Evolutionary conservation across 2,329 filamentous ascomycete genomes (phyloP).

Genomic region (Elsinoe australis): DNA sequence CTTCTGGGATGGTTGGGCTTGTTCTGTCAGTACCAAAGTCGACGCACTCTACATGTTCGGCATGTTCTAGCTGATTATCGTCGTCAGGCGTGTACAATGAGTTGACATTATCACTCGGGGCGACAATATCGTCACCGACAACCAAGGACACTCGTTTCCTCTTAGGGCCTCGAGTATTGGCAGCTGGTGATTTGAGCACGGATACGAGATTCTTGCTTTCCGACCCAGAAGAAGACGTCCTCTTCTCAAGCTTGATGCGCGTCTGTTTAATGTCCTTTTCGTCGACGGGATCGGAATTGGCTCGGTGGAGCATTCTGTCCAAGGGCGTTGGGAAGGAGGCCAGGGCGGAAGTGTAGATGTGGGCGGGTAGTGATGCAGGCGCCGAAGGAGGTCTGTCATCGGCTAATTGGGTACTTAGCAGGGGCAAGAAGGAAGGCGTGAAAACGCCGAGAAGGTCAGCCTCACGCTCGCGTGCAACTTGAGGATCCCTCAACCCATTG

Average conservation of each 20-base stretch:
- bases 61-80: constrained; percentile 23
- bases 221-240: constrained; percentile 32
- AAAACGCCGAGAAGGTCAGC: constrained; percentile 32
- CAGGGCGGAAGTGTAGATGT: neutral
- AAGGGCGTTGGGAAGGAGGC: constrained; percentile 4
- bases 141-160: constrained; percentile 32
- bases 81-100: neutral
- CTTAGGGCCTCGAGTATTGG: constrained; percentile 21
- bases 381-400: constrained; percentile 25
- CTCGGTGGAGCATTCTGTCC: constrained; percentile 21
- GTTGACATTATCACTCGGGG: constrained; percentile 29
- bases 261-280: constrained; percentile 26
- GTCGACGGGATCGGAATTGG: constrained; percentile 26
- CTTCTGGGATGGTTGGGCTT: constrained; percentile 1
- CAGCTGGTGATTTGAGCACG: constrained; percentile 29
- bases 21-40: constrained; percentile 24
- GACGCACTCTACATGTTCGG: constrained; percentile 21
- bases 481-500: constrained; percentile 8
- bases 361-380: neutral
- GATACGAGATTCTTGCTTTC: constrained; percentile 31
- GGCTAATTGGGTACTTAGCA: constrained; percentile 21
- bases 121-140: constrained; percentile 31
- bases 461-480: constrained; percentile 22
- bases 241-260: constrained; percentile 26
- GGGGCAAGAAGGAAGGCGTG: constrained; percentile 31